Conservation (phyloP, 768 basidiomycete species). For the Phaeolepiota aurea region DNA sequence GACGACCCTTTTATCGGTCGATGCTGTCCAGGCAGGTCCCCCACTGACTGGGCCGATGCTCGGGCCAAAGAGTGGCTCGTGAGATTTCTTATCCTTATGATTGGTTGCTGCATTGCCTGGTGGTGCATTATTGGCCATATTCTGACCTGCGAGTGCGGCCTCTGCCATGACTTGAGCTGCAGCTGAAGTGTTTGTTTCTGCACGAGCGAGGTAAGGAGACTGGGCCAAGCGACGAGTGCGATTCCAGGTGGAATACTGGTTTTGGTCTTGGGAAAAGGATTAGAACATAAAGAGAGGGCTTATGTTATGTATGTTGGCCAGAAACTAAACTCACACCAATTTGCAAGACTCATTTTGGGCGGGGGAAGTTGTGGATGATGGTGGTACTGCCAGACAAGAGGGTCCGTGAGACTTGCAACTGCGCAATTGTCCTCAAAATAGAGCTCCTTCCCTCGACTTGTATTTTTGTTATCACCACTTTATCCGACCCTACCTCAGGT, state of each 20-base stretch:
- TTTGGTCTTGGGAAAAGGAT: conserved; percentile 22
- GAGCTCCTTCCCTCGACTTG: neutral
- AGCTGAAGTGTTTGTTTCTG: conserved; percentile 38
- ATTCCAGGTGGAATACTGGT: conserved; percentile 51
- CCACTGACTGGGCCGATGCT: conserved; percentile 72
- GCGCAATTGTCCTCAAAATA: neutral
- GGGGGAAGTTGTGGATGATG: neutral
- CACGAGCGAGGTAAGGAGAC: conserved; percentile 43
- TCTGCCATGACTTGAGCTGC: conserved; percentile 43
- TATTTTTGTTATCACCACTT: neutral
- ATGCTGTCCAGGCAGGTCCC: conserved; percentile 64
- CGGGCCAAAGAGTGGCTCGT: conserved; percentile 86
- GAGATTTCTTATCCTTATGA: conserved; percentile 48
- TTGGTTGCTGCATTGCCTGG: conserved; percentile 7
- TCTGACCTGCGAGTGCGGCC: conserved; percentile 5
- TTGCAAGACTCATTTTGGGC: neutral
- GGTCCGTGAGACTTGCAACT: neutral
- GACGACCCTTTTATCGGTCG: conserved; percentile 51
- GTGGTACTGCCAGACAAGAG: neutral
- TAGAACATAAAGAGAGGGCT: neutral
- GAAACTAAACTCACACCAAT: neutral
- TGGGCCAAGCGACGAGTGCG: conserved; percentile 44
- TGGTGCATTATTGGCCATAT: conserved; percentile 16
- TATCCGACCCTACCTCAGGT: too few relatives aligned
- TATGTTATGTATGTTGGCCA: too few relatives aligned